Conservation (phyloP, 306 rosid species). For the Prunus dulcis region DNA sequence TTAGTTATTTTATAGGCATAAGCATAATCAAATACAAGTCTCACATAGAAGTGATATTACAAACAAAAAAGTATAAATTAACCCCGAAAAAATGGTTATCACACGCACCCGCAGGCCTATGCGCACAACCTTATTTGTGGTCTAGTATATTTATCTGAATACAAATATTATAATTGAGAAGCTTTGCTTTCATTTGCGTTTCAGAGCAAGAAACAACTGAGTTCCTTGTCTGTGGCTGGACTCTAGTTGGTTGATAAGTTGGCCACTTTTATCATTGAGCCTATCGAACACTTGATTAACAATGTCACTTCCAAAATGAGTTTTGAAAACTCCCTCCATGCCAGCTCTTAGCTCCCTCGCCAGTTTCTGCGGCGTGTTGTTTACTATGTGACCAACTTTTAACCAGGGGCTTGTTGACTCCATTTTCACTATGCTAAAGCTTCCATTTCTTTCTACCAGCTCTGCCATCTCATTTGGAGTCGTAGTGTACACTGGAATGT, state of each 20-base stretch:
- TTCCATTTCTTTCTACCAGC: neutral
- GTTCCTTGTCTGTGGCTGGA: neutral
- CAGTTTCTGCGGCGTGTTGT: neutral
- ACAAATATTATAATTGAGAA: neutral
- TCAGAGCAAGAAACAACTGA: neutral
- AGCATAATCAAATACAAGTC: too few species aligned
- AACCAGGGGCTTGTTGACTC: neutral
- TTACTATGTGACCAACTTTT: neutral
- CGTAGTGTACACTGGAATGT: neutral
- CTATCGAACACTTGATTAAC: neutral
- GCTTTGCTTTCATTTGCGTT: neutral
- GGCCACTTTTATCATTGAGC: neutral
- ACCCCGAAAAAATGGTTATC: neutral
- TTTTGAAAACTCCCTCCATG: neutral
- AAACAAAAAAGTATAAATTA: neutral
- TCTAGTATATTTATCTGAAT: neutral
- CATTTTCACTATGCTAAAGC: conserved; percentile 4
- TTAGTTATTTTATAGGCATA: too few species aligned
- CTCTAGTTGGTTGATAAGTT: neutral
- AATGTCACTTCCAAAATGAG: conserved; percentile 4
- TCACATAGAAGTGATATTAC: neutral
- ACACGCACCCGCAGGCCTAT: neutral
- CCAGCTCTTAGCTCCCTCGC: neutral
- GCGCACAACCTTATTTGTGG: neutral
- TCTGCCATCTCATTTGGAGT: neutral